Conservation (phyloP, 257 asterid genomes). For the Plantago ovata region DNA sequence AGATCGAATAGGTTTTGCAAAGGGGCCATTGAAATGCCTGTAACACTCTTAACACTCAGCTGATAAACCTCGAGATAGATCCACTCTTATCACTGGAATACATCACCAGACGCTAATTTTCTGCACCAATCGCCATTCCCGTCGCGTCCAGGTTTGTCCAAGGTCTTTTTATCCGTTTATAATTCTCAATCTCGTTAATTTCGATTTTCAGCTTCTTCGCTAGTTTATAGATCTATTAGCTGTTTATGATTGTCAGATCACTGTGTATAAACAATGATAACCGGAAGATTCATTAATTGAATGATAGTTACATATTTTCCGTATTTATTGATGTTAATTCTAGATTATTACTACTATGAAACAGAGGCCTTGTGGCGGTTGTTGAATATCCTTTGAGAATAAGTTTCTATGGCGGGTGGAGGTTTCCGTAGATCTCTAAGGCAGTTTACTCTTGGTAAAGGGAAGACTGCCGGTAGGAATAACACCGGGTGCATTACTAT, state of each 20-base stretch:
- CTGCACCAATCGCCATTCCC: not conserved
- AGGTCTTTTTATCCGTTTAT: not conserved
- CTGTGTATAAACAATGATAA: too few relatives aligned
- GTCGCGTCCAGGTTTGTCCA: not conserved
- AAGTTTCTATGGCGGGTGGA: not conserved
- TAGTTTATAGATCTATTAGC: not conserved
- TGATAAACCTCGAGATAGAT: too few relatives aligned
- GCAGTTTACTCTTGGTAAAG: conserved; percentile 8
- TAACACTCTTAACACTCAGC: too few relatives aligned
- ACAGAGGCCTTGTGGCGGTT: not conserved
- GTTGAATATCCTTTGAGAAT: not conserved
- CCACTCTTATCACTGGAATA: too few relatives aligned
- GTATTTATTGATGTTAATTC: too few relatives aligned
- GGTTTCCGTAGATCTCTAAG: conserved; percentile 5
- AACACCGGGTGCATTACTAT: conserved; percentile 6
- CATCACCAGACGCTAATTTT: not conserved
- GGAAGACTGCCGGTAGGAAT: conserved; percentile 15
- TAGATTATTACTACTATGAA: not conserved
- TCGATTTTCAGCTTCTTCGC: not conserved
- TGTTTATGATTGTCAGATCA: not conserved
- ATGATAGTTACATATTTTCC: not conserved
- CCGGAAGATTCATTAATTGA: not conserved
- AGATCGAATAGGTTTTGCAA: too few relatives aligned
- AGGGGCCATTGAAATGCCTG: too few relatives aligned
- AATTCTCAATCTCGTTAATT: not conserved